Evolutionary conservation across 805 yeast species (phyloP), one percentile per base, ranked within the genome.

Genomic region (Saturnispora hagleri): DNA sequence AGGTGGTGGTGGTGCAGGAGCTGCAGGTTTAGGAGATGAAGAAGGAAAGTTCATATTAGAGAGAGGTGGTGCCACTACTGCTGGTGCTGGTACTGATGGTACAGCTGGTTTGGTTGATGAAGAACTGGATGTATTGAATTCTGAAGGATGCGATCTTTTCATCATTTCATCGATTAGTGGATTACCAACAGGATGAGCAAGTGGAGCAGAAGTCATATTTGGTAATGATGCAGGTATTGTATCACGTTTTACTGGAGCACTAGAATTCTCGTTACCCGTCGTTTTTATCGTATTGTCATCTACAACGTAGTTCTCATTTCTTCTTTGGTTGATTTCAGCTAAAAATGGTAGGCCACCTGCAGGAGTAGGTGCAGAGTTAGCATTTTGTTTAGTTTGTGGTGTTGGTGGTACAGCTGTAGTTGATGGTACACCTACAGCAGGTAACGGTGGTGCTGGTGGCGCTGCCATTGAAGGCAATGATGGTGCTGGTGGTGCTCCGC

Each of bases 241-340:
- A 26, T 54, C 51, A 44, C 51, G 60, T 15, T 47, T 56, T 10
- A 57, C 44, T 9, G 66, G 59, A 22, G 69, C 56, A 31, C 68
- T 66, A 6, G 62, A 55, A 12, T 64, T 55, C 1, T 66, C 57
- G 2, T 51, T 7, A n/a, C 46, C 33, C 24, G 53, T 56, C 12
- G 40, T 40, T 58, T 62, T 48, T 53, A 59, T 63, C 8, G 53
- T 46, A 15, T 51, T 56, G 20, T 59, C 65, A 50, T 73, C 80
- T n/a, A 80, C 70, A 13, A 77, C 82, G 60, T 69, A 61, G 0
- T 73, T 53, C 20, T 80, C 81, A 55, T 75, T 72, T 62, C 84
- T 69, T 60, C 75, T 77, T 40, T 75, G 72, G 54, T 79, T 78
- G 47, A 81, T 80, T 53, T 80, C 78, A 0, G 80, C 80, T 47